phyloP scores from a whole-genome alignment of 176 grass and related monocot species.

The Oryza meridionalis region DNA sequence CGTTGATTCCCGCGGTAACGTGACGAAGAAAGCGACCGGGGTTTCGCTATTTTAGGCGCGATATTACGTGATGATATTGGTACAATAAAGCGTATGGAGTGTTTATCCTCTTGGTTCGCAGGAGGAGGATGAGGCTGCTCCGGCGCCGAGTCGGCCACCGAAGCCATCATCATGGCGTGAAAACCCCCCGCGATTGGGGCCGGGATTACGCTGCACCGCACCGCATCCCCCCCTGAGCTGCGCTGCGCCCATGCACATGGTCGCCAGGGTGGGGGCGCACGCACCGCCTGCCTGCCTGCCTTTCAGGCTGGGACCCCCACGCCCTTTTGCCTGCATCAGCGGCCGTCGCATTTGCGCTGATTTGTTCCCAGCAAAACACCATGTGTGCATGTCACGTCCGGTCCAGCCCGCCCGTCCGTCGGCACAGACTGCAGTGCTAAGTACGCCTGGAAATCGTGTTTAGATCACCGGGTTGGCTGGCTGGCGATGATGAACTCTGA shows the following conservation, averaged over 20 bases:
- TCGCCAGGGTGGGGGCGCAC: constrained; percentile 30
- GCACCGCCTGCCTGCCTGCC: background rate
- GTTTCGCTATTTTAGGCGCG: background rate
- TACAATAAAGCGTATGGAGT: background rate
- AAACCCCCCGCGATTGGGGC: constrained; percentile 19
- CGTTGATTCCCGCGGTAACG: background rate
- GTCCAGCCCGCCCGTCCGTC: background rate
- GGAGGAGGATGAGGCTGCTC: constrained; percentile 49
- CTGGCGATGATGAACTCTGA: too few relatives aligned
- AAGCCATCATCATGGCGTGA: constrained; percentile 30
- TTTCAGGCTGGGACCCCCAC: background rate
- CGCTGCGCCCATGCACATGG: constrained; percentile 28
- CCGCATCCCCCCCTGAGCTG: background rate
- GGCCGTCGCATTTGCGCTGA: background rate
- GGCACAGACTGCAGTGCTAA: background rate
- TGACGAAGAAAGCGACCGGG: background rate
- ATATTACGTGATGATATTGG: background rate
- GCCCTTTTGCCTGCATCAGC: background rate
- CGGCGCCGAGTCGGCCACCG: constrained; percentile 54
- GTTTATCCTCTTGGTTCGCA: background rate
- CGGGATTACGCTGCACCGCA: background rate
- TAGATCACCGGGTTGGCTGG: too few relatives aligned
- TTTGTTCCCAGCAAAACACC: background rate
- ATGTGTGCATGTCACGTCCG: background rate
- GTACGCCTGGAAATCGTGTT: too few relatives aligned